phyloP scores from a whole-genome alignment of 2,329 filamentous ascomycete genomes.

The Eutypa lata region DNA sequence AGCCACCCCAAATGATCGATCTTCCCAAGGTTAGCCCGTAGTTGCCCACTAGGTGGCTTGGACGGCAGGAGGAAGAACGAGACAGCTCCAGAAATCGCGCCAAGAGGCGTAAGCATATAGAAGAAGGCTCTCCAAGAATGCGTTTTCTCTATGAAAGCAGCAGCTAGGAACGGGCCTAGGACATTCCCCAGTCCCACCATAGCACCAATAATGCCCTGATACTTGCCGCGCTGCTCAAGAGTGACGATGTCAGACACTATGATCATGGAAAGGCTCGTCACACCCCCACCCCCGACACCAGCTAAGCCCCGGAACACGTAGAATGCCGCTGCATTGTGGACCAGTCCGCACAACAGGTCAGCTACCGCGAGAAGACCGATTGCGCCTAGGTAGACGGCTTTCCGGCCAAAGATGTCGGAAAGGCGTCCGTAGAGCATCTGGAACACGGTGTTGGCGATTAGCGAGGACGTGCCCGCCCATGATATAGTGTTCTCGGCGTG shows the following conservation, averaged over 20 bases:
- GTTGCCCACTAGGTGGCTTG: conserved; percentile 42
- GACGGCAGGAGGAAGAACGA: conserved; percentile 49
- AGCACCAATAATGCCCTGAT: conserved; percentile 40
- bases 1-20: conserved; percentile 60
- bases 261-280: conserved; percentile 34
- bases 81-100: conserved; percentile 40
- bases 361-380: conserved; percentile 26
- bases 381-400: conserved; percentile 28
- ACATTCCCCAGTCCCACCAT: conserved; percentile 43
- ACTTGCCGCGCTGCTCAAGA: conserved; percentile 32
- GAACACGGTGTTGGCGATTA: conserved; percentile 33
- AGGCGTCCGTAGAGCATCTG: conserved; percentile 34
- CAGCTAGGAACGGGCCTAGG: conserved; percentile 43
- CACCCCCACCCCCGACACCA: conserved; percentile 33
- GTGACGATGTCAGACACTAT: conserved; percentile 36
- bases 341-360: conserved; percentile 31
- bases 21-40: conserved; percentile 46
- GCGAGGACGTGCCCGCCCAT: conserved; percentile 35
- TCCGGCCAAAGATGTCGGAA: conserved; percentile 34
- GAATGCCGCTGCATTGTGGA: conserved; percentile 27
- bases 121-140: conserved; percentile 33
- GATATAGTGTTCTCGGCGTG: conserved; percentile 28
- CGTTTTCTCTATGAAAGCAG: conserved; percentile 30
- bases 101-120: conserved; percentile 50
- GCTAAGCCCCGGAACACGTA: conserved; percentile 33